Percentiles rank a stretch among this genome's conserved stretches.
Evolutionary conservation across 2,329 filamentous ascomycete genomes (phyloP).

Genomic region (Lachnellula occidentalis): DNA sequence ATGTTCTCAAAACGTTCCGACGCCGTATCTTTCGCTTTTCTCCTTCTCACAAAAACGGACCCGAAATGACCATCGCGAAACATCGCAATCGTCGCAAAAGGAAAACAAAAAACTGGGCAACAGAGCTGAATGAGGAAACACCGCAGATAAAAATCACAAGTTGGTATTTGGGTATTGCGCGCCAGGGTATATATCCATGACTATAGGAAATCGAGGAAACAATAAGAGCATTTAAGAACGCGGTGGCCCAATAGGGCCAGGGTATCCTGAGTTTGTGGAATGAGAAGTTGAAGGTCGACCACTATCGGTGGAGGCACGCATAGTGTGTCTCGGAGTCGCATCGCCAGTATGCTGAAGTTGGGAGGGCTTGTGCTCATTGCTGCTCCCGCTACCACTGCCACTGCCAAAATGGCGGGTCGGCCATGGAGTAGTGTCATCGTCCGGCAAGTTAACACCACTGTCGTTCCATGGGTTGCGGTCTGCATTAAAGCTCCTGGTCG

Average conservation of each 20-base stretch:
- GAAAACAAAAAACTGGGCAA: slow-evolving; percentile 13
- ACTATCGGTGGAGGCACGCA: slow-evolving; percentile 82
- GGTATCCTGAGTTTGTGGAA: slow-evolving; percentile 94
- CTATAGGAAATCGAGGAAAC: slow-evolving; percentile 28
- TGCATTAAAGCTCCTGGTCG: slow-evolving; percentile 80
- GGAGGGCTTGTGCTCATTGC: slow-evolving; percentile 55
- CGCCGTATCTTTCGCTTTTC: slow-evolving; percentile 22
- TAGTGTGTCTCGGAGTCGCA: slow-evolving; percentile 74
- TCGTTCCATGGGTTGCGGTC: slow-evolving; percentile 99
- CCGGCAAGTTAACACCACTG: slow-evolving; percentile 87
- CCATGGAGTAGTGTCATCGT: slow-evolving; percentile 69
- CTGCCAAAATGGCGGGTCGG: slow-evolving; percentile 58
- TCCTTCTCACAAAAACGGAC: slow-evolving; percentile 9
- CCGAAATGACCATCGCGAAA: not conserved
- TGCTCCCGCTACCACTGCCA: slow-evolving; percentile 53
- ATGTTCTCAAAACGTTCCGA: slow-evolving; percentile 12
- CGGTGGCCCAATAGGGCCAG: slow-evolving; percentile 84
- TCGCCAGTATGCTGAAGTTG: slow-evolving; percentile 69
- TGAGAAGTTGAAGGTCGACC: slow-evolving; percentile 90
- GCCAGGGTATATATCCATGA: slow-evolving; percentile 34
- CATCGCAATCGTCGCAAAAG: not conserved
- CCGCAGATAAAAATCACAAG: slow-evolving; percentile 25
- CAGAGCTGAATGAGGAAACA: slow-evolving; percentile 21
- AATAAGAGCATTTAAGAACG: slow-evolving; percentile 48
- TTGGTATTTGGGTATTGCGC: slow-evolving; percentile 32